These are phyloP conservation scores for Aspergillus sp. DNA, from an alignment of 2,329 filamentous ascomycete genomes.

Conservation along the genomic window DNA sequence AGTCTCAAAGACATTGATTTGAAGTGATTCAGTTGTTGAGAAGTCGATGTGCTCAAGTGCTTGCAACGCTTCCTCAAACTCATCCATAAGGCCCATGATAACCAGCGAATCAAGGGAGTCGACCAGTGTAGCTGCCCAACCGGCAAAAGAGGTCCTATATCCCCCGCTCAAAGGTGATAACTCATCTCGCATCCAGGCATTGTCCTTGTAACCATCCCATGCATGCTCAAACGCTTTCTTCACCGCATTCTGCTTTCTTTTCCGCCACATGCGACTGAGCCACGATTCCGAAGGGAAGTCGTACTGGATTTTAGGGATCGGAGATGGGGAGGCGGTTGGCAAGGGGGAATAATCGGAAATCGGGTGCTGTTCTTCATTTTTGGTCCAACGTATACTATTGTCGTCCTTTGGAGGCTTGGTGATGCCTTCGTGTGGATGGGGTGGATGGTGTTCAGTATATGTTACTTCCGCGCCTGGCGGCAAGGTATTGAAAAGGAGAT, in stretches of 20 bases:
- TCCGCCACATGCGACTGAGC: constrained; percentile 59
- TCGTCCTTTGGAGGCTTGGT: constrained; percentile 11
- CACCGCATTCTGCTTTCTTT: constrained; percentile 65
- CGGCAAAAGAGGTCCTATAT: constrained; percentile 80
- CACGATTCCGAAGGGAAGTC: constrained; percentile 65
- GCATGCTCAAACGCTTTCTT: constrained; percentile 73
- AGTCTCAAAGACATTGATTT: constrained; percentile 88
- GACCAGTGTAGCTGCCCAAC: constrained; percentile 85
- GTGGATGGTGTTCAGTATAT: constrained; percentile 16
- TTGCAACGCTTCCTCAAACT: constrained; percentile 75
- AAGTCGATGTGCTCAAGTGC: constrained; percentile 77
- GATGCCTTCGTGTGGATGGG: constrained; percentile 13
- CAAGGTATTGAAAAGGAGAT: constrained; percentile 23
- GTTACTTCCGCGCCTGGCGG: constrained; percentile 21
- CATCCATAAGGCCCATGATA: constrained; percentile 76
- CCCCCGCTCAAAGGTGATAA: constrained; percentile 69
- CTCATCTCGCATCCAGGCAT: constrained; percentile 87
- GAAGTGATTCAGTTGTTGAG: constrained; percentile 63
- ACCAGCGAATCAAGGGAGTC: constrained; percentile 80
- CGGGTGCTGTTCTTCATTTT: constrained; percentile 73
- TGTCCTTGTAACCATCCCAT: constrained; percentile 78
- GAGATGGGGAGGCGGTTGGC: constrained; percentile 67
- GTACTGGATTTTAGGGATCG: constrained; percentile 76
- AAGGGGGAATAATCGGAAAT: constrained; percentile 68
- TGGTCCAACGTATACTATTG: constrained; percentile 64